phyloP scores from a whole-genome alignment of 345 rosid species.

The Toxicodendron radicans region DNA sequence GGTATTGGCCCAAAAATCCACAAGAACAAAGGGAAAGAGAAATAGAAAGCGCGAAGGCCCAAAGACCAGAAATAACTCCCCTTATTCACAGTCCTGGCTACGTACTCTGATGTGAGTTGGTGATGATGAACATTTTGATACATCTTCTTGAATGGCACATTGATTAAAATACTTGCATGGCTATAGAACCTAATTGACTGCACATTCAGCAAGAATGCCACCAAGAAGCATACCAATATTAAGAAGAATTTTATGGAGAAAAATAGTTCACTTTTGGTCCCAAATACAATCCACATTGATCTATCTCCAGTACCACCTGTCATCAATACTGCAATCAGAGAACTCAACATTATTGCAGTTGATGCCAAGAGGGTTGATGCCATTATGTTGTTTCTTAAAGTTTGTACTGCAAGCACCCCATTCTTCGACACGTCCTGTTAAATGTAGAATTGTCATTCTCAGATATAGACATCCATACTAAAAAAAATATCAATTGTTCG shows the following conservation, averaged over 20 bases:
- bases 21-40: conserved; percentile 77
- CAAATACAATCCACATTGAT: conserved; percentile 43
- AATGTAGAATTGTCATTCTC: too few relatives aligned
- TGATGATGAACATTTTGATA: conserved; percentile 28
- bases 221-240: conserved; percentile 64
- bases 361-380: conserved; percentile 89
- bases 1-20: conserved; percentile 95
- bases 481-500: too few relatives aligned
- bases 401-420: conserved; percentile 91
- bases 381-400: conserved; percentile 89
- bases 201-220: conserved; percentile 65
- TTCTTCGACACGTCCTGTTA: conserved; percentile 62
- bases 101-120: conserved; percentile 55
- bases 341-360: conserved; percentile 80
- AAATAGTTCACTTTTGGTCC: conserved; percentile 52
- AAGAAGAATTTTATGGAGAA: conserved; percentile 69
- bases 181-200: conserved; percentile 87
- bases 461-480: too few relatives aligned
- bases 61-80: conserved; percentile 94
- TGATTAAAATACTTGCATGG: conserved; percentile 85
- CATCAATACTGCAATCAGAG: conserved; percentile 73
- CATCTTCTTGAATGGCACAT: conserved; percentile 65
- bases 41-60: conserved; percentile 84
- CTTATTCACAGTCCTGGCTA: conserved; percentile 61
- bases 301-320: conserved; percentile 25